These are phyloP conservation scores for Epichloe typhina DNA, from an alignment of 2,329 filamentous ascomycete species.

Conservation along the genomic window DNA sequence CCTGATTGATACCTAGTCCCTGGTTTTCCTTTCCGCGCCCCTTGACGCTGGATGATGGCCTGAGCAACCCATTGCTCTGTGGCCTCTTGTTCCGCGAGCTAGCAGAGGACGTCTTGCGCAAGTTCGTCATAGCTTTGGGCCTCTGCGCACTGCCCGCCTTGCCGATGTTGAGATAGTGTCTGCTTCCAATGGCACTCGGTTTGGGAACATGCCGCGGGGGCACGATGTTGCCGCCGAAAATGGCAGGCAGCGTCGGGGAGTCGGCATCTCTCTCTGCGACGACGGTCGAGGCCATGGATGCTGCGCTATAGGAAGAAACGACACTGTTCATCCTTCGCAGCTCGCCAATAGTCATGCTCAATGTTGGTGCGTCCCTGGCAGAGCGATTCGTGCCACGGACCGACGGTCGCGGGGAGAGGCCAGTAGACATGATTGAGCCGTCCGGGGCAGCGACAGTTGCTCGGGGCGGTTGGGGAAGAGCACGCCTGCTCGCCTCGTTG, in stretches of 20 bases:
- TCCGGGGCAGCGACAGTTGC: conserved; percentile 15
- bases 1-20: conserved; percentile 7
- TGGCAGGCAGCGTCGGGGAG: conserved; percentile 26
- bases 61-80: neutral
- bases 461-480: conserved; percentile 19
- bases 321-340: conserved; percentile 46
- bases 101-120: conserved; percentile 5
- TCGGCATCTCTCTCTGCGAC: conserved; percentile 16
- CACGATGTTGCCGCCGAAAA: conserved; percentile 26
- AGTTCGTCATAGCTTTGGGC: conserved; percentile 8
- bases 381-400: conserved; percentile 9
- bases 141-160: conserved; percentile 9
- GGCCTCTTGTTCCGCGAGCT: neutral
- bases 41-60: conserved; percentile 3
- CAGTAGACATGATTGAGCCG: conserved; percentile 14
- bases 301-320: conserved; percentile 30
- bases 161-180: conserved; percentile 35
- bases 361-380: conserved; percentile 9
- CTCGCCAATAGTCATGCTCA: conserved; percentile 34
- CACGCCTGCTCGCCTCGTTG: conserved; percentile 10
- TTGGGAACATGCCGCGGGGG: conserved; percentile 18
- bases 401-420: conserved; percentile 15
- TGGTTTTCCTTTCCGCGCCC: conserved; percentile 19
- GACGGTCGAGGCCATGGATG: conserved; percentile 21
- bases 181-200: conserved; percentile 23